phyloP scores from a whole-genome alignment of 2,329 filamentous ascomycete species.

The Aspergillus chevalieri region DNA sequence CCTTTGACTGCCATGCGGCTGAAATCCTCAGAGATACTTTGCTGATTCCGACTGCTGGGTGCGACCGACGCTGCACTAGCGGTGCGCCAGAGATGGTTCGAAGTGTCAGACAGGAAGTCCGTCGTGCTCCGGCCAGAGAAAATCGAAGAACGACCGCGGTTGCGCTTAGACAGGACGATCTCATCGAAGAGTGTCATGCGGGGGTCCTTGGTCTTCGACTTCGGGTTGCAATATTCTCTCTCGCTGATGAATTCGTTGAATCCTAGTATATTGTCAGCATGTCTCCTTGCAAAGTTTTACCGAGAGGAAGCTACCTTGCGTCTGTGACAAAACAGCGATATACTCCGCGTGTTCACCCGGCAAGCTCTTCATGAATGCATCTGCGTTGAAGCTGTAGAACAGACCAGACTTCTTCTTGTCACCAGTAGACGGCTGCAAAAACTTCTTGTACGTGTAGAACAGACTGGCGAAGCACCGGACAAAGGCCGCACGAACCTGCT shows the following conservation, averaged over 20 bases:
- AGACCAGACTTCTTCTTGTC: conserved; percentile 59
- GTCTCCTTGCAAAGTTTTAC: background rate
- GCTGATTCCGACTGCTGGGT: conserved; percentile 44
- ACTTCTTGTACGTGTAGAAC: conserved; percentile 63
- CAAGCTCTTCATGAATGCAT: conserved; percentile 59
- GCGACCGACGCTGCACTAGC: conserved; percentile 53
- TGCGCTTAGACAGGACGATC: conserved; percentile 59
- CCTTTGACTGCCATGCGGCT: conserved; percentile 46
- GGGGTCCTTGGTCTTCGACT: conserved; percentile 47
- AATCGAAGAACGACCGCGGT: conserved; percentile 53
- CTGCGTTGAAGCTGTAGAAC: conserved; percentile 61
- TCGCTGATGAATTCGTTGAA: conserved; percentile 63
- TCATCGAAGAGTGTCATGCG: conserved; percentile 58
- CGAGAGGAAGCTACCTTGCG: conserved; percentile 45
- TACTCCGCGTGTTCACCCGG: conserved; percentile 61
- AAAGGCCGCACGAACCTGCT: conserved; percentile 62
- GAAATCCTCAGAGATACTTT: conserved; percentile 45
- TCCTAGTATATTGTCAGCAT: conserved; percentile 27
- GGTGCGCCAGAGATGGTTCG: conserved; percentile 59
- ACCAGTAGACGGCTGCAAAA: conserved; percentile 52
- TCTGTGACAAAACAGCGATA: conserved; percentile 57
- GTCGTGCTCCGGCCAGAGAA: conserved; percentile 47
- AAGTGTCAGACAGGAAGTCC: conserved; percentile 57
- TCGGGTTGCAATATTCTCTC: conserved; percentile 49
- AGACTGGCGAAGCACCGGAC: conserved; percentile 63